Conservation (phyloP, 352 stramenopile species). For the Phytophthora niederhauseri region DNA sequence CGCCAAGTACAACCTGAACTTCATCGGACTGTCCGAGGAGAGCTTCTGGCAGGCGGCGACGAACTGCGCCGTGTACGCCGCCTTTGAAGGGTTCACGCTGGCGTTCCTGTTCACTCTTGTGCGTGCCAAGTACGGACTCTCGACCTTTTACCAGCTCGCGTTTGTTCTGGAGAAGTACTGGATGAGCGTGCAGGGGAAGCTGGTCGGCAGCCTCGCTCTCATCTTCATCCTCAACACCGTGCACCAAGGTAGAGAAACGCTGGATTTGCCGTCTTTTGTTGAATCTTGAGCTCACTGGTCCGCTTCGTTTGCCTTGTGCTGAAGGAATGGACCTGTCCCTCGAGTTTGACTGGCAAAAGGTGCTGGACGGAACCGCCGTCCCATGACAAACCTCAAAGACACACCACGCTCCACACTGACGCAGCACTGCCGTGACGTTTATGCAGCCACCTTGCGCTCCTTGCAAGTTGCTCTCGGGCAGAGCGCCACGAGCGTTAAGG, state of each 20-base stretch:
- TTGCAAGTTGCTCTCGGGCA: no score
- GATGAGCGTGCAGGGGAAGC: conserved; percentile 30
- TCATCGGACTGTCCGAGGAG: conserved; percentile 7
- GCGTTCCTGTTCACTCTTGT: conserved; percentile 21
- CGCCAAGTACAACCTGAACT: conserved; percentile 23
- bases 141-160: conserved; percentile 30
- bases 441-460: no score
- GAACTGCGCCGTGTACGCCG: conserved; percentile 10
- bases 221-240: conserved; percentile 33
- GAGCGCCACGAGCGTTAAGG: no score
- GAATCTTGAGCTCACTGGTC: not conserved
- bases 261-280: no score
- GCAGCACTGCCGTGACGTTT: no score
- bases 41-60: not conserved
- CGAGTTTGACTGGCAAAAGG: not conserved
- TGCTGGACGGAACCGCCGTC: not conserved
- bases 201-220: conserved; percentile 28
- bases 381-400: not conserved
- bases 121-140: conserved; percentile 31
- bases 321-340: not conserved
- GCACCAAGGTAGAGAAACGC: conserved; percentile 3
- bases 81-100: conserved; percentile 21
- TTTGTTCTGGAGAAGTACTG: conserved; percentile 47
- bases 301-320: not conserved
- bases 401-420: no score